Conservation (phyloP, 2,329 filamentous ascomycete species). For the Cladosporium velox region DNA sequence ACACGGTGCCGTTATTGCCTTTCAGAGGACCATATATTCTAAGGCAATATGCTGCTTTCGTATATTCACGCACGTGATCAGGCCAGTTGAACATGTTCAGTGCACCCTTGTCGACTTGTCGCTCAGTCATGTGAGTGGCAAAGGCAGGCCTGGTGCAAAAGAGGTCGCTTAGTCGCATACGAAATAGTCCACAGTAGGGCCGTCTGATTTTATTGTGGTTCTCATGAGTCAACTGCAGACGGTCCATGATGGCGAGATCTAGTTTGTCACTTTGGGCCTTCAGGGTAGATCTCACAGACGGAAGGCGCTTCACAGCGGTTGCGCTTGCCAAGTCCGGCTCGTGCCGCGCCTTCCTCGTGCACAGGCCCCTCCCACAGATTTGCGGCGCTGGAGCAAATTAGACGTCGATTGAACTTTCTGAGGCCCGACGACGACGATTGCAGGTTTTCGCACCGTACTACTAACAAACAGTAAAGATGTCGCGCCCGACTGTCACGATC, state of each 20-base stretch:
- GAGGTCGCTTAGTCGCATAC: neutral
- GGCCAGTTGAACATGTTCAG: neutral
- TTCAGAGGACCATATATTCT: neutral
- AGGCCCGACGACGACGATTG: constrained; percentile 16
- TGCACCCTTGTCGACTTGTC: neutral
- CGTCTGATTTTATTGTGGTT: neutral
- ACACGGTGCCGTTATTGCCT: neutral
- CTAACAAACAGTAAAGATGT: constrained; percentile 20
- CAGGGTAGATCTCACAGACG: neutral
- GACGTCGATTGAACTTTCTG: constrained; percentile 13
- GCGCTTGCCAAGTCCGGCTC: constrained; percentile 10
- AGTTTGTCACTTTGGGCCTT: neutral
- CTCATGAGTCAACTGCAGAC: neutral
- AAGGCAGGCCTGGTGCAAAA: neutral
- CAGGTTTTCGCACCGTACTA: constrained; percentile 16
- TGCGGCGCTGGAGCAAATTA: constrained; percentile 7
- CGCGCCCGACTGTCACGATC: constrained; percentile 93
- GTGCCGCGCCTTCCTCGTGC: constrained; percentile 7
- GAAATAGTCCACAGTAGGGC: neutral
- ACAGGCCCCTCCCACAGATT: constrained; percentile 16
- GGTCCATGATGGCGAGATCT: constrained; percentile 7
- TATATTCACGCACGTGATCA: neutral
- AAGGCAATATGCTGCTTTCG: neutral
- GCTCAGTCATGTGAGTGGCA: neutral
- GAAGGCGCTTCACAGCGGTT: neutral